Evolutionary conservation across 805 yeast genomes (phyloP).

Genomic region (Candida piceae): DNA sequence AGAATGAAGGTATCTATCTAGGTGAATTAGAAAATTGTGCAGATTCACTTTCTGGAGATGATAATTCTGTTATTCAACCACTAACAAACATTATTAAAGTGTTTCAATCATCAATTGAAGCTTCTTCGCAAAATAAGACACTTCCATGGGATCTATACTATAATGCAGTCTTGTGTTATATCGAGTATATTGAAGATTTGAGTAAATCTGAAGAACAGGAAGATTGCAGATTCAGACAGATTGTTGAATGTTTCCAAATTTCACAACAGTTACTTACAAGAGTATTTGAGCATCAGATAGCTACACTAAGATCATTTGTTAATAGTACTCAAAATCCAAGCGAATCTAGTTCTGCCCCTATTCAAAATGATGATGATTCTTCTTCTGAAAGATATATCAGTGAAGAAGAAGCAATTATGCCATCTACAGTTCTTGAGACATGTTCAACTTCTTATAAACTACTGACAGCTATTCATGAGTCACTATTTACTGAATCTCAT

Average conservation of each 20-base stretch:
- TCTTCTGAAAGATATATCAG: conserved; percentile 4
- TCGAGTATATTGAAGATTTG: conserved; percentile 40
- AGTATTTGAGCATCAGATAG: conserved; percentile 25
- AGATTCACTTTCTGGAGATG: conserved; percentile 26
- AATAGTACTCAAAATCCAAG: too few relatives aligned
- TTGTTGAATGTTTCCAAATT: conserved; percentile 16
- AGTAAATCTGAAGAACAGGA: conserved; percentile 18
- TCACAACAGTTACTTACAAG: conserved; percentile 20
- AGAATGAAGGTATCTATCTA: conserved; percentile 40
- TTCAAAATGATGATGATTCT: not conserved
- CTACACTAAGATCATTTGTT: too few relatives aligned
- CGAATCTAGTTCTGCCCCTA: too few relatives aligned
- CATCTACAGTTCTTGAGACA: conserved; percentile 25
- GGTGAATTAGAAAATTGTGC: conserved; percentile 29
- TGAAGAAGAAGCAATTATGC: conserved; percentile 22
- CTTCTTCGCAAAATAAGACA: conserved; percentile 8
- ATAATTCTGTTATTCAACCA: conserved; percentile 35
- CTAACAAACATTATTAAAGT: conserved; percentile 31
- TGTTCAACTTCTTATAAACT: conserved; percentile 24
- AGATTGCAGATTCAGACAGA: conserved; percentile 8
- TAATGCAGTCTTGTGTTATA: conserved; percentile 43
- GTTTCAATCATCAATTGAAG: conserved; percentile 35
- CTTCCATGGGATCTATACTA: conserved; percentile 40
- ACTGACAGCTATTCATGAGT: conserved; percentile 24
- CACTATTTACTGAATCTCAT: conserved; percentile 9